Evolutionary conservation across 352 stramenopile species (phyloP).

Genomic region (Bremia lactucae): DNA sequence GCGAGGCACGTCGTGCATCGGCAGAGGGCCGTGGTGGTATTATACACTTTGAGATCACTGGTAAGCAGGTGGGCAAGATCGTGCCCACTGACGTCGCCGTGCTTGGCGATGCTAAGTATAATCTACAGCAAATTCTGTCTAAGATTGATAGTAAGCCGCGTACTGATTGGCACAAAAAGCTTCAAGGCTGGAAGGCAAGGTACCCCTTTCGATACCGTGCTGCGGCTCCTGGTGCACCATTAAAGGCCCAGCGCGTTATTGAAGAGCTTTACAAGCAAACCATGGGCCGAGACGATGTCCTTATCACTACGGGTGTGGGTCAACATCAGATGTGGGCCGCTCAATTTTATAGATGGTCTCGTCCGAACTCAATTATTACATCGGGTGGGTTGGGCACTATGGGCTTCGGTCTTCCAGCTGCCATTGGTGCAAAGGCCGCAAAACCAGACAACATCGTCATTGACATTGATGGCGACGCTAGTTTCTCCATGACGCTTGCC

Average conservation of each 20-base stretch:
- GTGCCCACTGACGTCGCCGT: constrained; percentile 71
- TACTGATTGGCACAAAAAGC: constrained; percentile 88
- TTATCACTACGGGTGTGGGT: constrained; percentile 92
- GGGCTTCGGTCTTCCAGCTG: constrained; percentile 89
- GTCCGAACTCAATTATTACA: constrained; percentile 89
- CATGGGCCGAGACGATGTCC: constrained; percentile 84
- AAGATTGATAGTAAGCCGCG: constrained; percentile 73
- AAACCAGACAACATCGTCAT: constrained; percentile 79
- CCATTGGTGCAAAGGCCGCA: constrained; percentile 90
- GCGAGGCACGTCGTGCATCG: constrained; percentile 84
- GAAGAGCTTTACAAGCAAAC: constrained; percentile 90
- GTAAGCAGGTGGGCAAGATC: constrained; percentile 82
- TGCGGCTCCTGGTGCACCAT: constrained; percentile 46
- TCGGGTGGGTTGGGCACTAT: constrained; percentile 92
- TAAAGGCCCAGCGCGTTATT: constrained; percentile 92
- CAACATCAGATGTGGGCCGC: constrained; percentile 96
- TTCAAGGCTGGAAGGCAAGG: constrained; percentile 84
- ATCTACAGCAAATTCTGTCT: constrained; percentile 84
- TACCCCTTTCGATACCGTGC: constrained; percentile 89
- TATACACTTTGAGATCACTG: constrained; percentile 93
- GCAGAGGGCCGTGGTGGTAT: constrained; percentile 88
- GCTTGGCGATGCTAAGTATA: constrained; percentile 84
- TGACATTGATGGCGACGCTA: constrained; percentile 92
- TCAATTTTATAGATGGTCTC: constrained; percentile 93
- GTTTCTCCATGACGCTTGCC: constrained; percentile 94